Evolutionary conservation across 306 rosid genomes (phyloP).

Genomic region (Quillaja saponaria): DNA sequence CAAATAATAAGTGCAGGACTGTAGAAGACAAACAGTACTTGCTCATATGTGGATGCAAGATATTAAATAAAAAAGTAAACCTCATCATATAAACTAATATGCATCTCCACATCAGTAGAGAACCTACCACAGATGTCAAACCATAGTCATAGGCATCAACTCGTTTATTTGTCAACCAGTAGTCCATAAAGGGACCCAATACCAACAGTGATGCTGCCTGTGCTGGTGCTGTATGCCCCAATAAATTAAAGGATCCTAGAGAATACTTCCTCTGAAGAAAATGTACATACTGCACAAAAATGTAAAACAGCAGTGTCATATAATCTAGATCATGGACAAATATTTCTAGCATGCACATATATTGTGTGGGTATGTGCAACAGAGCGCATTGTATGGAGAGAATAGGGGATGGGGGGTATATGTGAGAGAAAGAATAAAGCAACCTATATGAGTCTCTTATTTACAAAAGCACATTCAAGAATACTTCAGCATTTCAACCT

Average conservation of each 20-base stretch:
- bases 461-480: conserved; percentile 9
- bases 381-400: no score
- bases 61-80: not conserved
- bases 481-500: conserved; percentile 1
- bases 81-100: conserved; percentile 21
- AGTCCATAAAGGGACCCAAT: conserved; percentile 70
- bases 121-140: conserved; percentile 51
- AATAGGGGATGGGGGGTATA: not conserved
- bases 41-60: conserved; percentile 1
- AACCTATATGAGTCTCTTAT: not conserved
- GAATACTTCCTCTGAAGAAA: conserved; percentile 73
- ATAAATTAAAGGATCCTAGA: conserved; percentile 72
- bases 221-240: conserved; percentile 78
- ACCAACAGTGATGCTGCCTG: conserved; percentile 65
- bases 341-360: no score
- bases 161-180: conserved; percentile 64
- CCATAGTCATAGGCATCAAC: conserved; percentile 52
- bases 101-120: not conserved
- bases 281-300: conserved; percentile 67
- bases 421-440: conserved; percentile 5
- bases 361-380: no score
- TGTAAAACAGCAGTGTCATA: conserved; percentile 20
- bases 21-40: not conserved
- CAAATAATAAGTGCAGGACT: no score
- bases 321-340: not conserved